Base-by-base conservation (phyloP, 2,329 filamentous ascomycete species). In the Epichloe coenophiala region DNA sequence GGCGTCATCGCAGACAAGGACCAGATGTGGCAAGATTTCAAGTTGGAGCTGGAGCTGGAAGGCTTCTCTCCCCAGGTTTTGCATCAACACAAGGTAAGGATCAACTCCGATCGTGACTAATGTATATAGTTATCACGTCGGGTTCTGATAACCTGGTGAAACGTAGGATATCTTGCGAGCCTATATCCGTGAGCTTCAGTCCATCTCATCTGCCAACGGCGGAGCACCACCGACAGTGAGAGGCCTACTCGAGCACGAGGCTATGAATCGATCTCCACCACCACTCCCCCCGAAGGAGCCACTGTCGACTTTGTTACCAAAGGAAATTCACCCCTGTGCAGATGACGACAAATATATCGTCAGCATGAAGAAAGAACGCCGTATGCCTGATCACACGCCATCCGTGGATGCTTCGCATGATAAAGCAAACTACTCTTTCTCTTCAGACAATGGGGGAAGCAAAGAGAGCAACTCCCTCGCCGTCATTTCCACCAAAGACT, bases 111-210 rank as follows among this genome's bases (percentile, higher is more conserved):
- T 50, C 35, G 49, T 44, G 31, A 23, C 27, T 46, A 39, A 11
- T 50, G 41, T 12, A 15, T 15, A n/a, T n/a, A 4, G 2, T 33
- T 48, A n/a, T 44, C 17, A 8, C 2, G 11, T 31, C 8, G 13
- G 36, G 23, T 21, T 33, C 41, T 44, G 7, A 31, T 21, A 37
- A 17, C 9, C 13, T 17, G 31, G 5, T 27, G 4, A 17, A 23
- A 17, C 11, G 51, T 51, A 82, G 79, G 76, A 80, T 56, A 69
- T 80, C 9, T 63, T 81, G 23, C 71, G 77, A 54, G 77, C 78
- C 19, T 81, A 83, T 58, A 80, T 83, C 41, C 75, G 76, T 37
- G 74, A 79, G 58, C 71, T 82, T 54, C 75, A 80, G 54, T 71
- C 76, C 40, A 68, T 73, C 50, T 67, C 68, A 37, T 61, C 64